phyloP scores from a whole-genome alignment of 371 early-diverging fungal species.

The Rhizomucor pusillus region DNA sequence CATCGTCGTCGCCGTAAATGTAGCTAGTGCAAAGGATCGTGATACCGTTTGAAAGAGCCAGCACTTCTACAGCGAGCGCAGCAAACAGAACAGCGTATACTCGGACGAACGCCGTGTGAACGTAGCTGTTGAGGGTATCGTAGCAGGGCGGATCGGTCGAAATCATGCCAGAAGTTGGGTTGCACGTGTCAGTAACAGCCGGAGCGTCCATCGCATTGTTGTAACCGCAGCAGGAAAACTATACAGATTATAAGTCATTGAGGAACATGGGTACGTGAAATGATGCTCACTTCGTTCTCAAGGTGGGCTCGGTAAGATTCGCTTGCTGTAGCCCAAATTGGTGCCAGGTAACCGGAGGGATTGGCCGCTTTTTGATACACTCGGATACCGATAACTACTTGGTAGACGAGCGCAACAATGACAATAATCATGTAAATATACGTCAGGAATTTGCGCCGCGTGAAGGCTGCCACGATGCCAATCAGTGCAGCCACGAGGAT shows the following conservation, averaged over 20 bases:
- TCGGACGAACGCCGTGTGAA: conserved; percentile 28
- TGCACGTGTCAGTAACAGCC: conserved; percentile 22
- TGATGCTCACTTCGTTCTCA: conserved; percentile 14
- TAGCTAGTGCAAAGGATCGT: conserved; percentile 37
- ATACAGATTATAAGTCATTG: not conserved
- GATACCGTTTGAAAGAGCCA: conserved; percentile 42
- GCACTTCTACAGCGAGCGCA: conserved; percentile 36
- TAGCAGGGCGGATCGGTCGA: conserved; percentile 28
- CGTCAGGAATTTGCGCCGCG: conserved; percentile 23
- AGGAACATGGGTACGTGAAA: not conserved
- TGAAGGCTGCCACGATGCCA: conserved; percentile 33
- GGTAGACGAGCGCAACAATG: conserved; percentile 32
- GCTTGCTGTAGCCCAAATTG: conserved; percentile 28
- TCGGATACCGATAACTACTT: conserved; percentile 39
- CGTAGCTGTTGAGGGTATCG: conserved; percentile 17
- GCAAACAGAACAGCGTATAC: conserved; percentile 40
- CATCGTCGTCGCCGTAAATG: conserved; percentile 30
- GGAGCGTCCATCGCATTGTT: conserved; percentile 32
- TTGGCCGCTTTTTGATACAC: conserved; percentile 40
- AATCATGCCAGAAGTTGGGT: conserved; percentile 12
- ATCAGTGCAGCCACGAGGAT: conserved; percentile 37
- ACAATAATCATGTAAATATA: conserved; percentile 39
- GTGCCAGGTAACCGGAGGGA: conserved; percentile 25
- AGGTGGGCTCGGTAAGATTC: conserved; percentile 19
- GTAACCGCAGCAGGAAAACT: conserved; percentile 50